phyloP scores from a whole-genome alignment of 2,329 filamentous ascomycete species.

The Fusarium armeniacum region DNA sequence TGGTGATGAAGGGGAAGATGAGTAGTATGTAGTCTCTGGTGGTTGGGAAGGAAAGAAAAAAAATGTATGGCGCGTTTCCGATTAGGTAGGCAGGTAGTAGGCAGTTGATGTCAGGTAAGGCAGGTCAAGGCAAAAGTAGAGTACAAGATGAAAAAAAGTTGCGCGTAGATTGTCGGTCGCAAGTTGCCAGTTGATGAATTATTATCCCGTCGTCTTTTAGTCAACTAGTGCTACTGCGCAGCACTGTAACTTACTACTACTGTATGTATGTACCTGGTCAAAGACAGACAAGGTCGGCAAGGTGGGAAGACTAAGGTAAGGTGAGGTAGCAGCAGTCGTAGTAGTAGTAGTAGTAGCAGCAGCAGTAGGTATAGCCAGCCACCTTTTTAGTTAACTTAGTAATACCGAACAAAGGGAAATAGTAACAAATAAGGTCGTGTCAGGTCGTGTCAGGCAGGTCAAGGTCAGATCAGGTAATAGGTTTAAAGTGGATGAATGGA shows the following conservation, averaged over 20 bases:
- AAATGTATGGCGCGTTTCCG: conserved; percentile 28
- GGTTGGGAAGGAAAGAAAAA: background rate
- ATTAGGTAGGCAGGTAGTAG: background rate
- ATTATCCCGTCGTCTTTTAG: conserved; percentile 3
- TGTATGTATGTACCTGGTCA: background rate
- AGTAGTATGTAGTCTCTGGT: background rate
- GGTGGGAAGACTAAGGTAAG: background rate
- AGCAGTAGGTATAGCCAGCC: conserved; percentile 23
- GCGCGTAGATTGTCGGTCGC: conserved; percentile 36
- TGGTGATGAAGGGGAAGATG: background rate
- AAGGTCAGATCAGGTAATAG: conserved; percentile 24
- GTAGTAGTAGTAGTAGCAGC: too few species aligned
- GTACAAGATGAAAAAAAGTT: conserved; percentile 8
- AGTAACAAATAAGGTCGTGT: conserved; percentile 12
- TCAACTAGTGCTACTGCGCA: conserved; percentile 1
- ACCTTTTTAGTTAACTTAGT: conserved; percentile 9
- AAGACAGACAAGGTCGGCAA: background rate
- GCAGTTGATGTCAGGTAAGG: conserved; percentile 1
- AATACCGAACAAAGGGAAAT: conserved; percentile 2
- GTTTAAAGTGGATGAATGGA: conserved; percentile 30
- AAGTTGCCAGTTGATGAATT: conserved; percentile 39
- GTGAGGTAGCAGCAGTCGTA: background rate
- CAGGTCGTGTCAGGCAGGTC: too few species aligned
- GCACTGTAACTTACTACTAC: conserved; percentile 1
- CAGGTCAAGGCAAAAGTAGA: conserved; percentile 5